Evolutionary conservation across 176 grass and related monocot genomes (phyloP).

Genomic region (Triticum turgidum): DNA sequence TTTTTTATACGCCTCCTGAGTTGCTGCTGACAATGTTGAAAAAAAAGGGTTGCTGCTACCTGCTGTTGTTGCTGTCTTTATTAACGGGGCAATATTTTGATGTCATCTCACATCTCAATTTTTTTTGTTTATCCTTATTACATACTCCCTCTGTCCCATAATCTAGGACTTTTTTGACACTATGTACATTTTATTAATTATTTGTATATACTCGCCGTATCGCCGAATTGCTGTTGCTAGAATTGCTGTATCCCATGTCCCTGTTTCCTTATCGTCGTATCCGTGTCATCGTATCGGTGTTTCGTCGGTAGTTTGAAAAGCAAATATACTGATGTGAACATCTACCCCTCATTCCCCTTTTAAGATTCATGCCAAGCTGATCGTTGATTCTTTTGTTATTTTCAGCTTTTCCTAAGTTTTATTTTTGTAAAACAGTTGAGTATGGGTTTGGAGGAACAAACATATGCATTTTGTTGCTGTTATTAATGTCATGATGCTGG

Average conservation of each 20-base stretch:
- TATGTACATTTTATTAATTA: background rate
- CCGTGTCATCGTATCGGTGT: background rate
- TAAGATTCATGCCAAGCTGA: background rate
- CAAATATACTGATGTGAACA: background rate
- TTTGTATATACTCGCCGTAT: background rate
- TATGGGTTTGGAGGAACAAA: background rate
- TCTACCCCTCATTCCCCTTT: background rate
- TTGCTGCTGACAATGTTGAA: background rate
- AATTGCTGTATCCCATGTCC: background rate
- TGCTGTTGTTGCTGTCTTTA: background rate
- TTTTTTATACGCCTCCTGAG: background rate
- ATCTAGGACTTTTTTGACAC: too few species aligned
- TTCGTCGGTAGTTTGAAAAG: background rate
- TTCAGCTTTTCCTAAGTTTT: background rate
- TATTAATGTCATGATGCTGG: background rate
- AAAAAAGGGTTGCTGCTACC: background rate
- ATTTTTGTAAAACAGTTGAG: background rate
- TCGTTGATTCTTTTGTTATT: background rate
- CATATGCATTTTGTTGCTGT: background rate
- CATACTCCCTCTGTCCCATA: too few species aligned
- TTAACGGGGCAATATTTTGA: background rate
- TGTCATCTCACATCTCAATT: too few species aligned
- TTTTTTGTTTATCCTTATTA: background rate
- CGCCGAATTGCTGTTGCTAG: background rate
- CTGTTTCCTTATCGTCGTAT: background rate